Evolutionary conservation across 208 protist genomes (phyloP).

Genomic region (Entamoeba histolytica): DNA sequence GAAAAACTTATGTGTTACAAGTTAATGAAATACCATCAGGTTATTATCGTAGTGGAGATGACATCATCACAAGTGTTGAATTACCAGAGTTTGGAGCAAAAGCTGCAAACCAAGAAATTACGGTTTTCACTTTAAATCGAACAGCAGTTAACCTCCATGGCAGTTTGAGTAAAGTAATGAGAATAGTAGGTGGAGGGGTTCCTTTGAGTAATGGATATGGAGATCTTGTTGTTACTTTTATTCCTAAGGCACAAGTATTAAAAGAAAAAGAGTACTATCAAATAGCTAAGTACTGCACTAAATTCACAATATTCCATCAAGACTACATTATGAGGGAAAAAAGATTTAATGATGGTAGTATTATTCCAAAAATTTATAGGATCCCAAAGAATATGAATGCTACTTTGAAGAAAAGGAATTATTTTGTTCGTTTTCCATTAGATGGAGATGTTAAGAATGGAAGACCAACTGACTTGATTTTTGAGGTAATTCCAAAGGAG

Average conservation of each 20-base stretch:
- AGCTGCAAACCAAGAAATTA: background rate
- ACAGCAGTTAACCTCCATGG: background rate
- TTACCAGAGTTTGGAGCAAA: background rate
- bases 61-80: background rate
- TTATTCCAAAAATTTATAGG: background rate
- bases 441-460: background rate
- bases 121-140: background rate
- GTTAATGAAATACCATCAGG: background rate
- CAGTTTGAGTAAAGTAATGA: background rate
- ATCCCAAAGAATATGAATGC: background rate
- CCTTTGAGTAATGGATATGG: background rate
- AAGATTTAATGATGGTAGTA: background rate
- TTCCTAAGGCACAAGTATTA: background rate
- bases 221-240: background rate
- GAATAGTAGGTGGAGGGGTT: background rate
- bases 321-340: background rate
- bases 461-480: background rate
- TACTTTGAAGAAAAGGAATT: background rate
- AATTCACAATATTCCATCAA: background rate
- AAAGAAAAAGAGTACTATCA: background rate
- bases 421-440: background rate
- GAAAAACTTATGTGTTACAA: background rate
- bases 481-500: background rate
- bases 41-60: background rate
- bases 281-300: background rate